phyloP scores from a whole-genome alignment of 1,139 yeast species.

The Hansenula sp. region DNA sequence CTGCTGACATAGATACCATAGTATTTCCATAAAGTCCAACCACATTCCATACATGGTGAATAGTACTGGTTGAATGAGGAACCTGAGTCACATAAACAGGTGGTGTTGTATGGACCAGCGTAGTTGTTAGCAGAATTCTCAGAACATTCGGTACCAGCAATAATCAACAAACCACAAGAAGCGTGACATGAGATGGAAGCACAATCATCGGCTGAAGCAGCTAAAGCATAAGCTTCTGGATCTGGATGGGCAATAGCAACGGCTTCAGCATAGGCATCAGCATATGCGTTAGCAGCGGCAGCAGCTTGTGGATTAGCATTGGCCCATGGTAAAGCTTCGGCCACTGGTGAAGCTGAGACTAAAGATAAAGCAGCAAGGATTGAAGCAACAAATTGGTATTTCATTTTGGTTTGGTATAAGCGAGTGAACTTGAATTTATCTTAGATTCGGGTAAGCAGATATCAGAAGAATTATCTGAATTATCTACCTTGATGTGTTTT shows the following conservation, averaged over 20 bases:
- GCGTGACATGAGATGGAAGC: conserved; percentile 13
- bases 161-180: conserved; percentile 12
- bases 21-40: conserved; percentile 29
- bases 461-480: no score
- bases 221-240: conserved; percentile 14
- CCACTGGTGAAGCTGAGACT: conserved; percentile 10
- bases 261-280: conserved; percentile 15
- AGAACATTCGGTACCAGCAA: conserved; percentile 11
- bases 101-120: conserved; percentile 19
- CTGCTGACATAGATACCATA: conserved; percentile 22
- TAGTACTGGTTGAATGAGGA: conserved; percentile 19
- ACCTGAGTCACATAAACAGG: conserved; percentile 23
- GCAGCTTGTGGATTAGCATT: conserved; percentile 11
- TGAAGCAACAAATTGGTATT: conserved; percentile 7
- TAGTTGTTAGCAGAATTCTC: conserved; percentile 12
- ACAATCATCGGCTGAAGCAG: conserved; percentile 15
- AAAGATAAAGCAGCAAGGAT: conserved; percentile 7
- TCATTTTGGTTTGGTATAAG: conserved; percentile 4
- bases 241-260: conserved; percentile 14
- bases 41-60: conserved; percentile 27
- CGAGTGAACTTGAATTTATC: not conserved
- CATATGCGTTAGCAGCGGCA: conserved; percentile 14
- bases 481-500: not conserved
- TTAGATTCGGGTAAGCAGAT: no score
- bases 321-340: conserved; percentile 13